Evolutionary conservation across 352 stramenopile species (phyloP), one percentile per base, ranked within the genome.

Genomic region (Phytophthora citricola): DNA sequence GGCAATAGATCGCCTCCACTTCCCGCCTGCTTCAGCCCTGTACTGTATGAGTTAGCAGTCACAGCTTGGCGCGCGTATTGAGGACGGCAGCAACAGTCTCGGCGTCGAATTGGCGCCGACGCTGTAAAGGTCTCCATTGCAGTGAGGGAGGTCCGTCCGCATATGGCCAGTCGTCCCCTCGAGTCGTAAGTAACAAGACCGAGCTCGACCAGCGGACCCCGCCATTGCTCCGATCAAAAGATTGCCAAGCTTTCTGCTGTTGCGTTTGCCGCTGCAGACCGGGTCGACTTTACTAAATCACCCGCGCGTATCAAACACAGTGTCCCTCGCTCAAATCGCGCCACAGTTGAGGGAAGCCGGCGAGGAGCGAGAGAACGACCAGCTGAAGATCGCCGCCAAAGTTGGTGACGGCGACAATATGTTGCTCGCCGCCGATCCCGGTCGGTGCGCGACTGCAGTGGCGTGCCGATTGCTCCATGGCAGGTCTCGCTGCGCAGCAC

Each of bases 301-400:
- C 61, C 58, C 36, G 49, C 51, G 31, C 31, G 31, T 73, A 20
- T 20, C 17, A 20, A 20, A 69, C 65, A 69, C 69, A 39, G 20
- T 60, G 51, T 8, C 46, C 51, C 58, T 38, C 22, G 26, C 65
- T 65, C 65, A 73, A 69, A 64, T 69, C 58, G 39, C 54, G 15
- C 36, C 17, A 38, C 17, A 20, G 48, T 44, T 22, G 50, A 73
- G 65, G 65, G 65, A 73, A 69, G 65, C 34, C 65, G 60, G 58
- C 51, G 65, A 69, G 26, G 64, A 62, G 57, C 57, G 50, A 72
- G 64, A 72, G 39, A 64, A 54, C 50, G 64, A 65, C 54, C 47
- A 60, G 55, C 47, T 14, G 40, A 64, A 60, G 26, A 22, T 38
- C 49, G 41, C 32, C 60, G 26, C 11, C 38, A 22, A 43, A 7